phyloP scores from a whole-genome alignment of 306 rosid genomes.

The Gastrolobium bilobum region DNA sequence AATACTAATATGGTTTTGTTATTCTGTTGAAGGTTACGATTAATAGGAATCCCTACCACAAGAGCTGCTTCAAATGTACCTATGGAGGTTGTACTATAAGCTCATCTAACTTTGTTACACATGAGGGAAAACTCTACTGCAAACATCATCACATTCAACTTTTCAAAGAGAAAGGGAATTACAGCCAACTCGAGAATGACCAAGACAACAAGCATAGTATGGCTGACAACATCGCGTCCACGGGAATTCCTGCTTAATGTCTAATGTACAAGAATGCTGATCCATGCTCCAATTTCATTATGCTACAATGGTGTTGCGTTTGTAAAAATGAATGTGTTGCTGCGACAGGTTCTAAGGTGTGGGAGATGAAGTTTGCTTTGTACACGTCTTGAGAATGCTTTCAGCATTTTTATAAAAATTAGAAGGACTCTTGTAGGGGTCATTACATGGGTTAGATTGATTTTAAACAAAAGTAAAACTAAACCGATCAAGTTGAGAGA shows the following conservation, averaged over 20 bases:
- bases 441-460: neutral
- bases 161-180: constrained; percentile 80
- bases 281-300: constrained; percentile 20
- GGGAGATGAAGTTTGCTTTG: neutral
- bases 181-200: constrained; percentile 77
- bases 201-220: too few relatives aligned
- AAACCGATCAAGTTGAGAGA: too few relatives aligned
- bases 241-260: constrained; percentile 46
- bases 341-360: neutral
- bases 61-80: constrained; percentile 78
- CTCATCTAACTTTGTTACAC: constrained; percentile 74
- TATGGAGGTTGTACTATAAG: constrained; percentile 83
- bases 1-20: neutral
- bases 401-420: constrained; percentile 1
- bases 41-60: constrained; percentile 73
- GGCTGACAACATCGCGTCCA: neutral
- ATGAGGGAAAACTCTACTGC: constrained; percentile 84
- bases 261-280: neutral
- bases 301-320: neutral
- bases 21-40: constrained; percentile 60
- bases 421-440: neutral
- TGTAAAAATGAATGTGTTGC: neutral
- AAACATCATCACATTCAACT: constrained; percentile 91
- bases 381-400: constrained; percentile 10
- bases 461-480: too few relatives aligned